These are phyloP conservation scores for Hypoxylon sp. DNA, from an alignment of 2,329 filamentous ascomycete genomes.

Conservation along the genomic window DNA sequence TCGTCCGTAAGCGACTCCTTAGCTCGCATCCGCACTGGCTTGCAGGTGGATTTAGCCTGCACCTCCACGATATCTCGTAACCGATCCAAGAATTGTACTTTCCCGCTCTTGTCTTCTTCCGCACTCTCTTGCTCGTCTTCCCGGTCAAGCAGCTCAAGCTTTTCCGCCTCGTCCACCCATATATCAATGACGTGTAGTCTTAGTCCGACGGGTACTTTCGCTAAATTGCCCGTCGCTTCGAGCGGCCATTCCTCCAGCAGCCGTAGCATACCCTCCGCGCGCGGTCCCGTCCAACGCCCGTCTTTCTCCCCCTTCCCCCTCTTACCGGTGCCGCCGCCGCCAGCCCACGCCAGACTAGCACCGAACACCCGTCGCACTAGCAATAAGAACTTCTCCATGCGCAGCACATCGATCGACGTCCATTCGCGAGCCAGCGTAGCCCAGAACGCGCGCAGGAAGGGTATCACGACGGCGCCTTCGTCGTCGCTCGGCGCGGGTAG, in stretches of 20 bases:
- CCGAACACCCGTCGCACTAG: constrained; percentile 83
- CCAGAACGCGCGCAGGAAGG: constrained; percentile 76
- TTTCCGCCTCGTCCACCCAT: constrained; percentile 90
- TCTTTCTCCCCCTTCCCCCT: constrained; percentile 50
- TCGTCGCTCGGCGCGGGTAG: constrained; percentile 58
- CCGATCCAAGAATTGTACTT: constrained; percentile 62
- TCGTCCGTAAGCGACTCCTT: constrained; percentile 79
- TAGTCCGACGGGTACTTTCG: constrained; percentile 82
- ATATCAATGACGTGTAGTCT: constrained; percentile 89
- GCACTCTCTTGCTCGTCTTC: constrained; percentile 52
- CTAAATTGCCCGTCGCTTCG: constrained; percentile 55
- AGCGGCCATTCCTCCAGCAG: constrained; percentile 60
- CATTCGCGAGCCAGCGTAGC: constrained; percentile 76
- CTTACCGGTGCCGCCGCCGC: too few species aligned
- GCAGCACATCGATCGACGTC: constrained; percentile 76
- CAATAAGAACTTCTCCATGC: constrained; percentile 93
- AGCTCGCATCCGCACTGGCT: constrained; percentile 77
- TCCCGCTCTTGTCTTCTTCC: constrained; percentile 52
- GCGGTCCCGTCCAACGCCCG: constrained; percentile 32
- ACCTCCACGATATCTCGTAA: constrained; percentile 67
- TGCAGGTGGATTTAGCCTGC: constrained; percentile 71
- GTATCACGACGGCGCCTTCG: constrained; percentile 51
- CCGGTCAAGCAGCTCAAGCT: constrained; percentile 66
- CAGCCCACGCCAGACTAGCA: constrained; percentile 70
- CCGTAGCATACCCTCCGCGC: constrained; percentile 51